A percentile compares a stretch with the other conserved stretches of the same genome.
phyloP scores from a whole-genome alignment of 163 green algal genomes.

The Prototheca stagnorum region DNA sequence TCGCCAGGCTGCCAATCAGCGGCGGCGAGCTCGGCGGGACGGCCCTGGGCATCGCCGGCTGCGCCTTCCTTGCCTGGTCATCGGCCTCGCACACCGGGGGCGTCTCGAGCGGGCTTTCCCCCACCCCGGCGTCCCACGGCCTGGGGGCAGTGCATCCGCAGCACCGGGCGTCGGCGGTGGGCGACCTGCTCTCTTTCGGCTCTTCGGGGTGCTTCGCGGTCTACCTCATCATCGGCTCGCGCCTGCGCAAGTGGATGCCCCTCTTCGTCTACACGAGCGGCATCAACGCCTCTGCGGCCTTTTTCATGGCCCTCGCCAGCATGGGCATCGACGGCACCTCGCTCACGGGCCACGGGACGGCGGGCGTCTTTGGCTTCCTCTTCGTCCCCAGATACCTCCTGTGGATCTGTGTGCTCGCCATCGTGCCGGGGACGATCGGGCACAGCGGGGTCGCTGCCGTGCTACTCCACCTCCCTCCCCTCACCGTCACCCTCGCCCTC shows the following conservation, averaged over 20 bases:
- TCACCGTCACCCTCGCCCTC: conserved; percentile 40
- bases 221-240: conserved; percentile 38
- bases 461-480: conserved; percentile 34
- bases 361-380: conserved; percentile 27
- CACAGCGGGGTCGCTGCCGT: conserved; percentile 49
- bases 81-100: background rate
- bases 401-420: conserved; percentile 40
- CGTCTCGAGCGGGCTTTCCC: too few relatives aligned
- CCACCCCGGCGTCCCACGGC: too few relatives aligned
- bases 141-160: too few relatives aligned
- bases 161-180: background rate
- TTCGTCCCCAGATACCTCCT: conserved; percentile 13
- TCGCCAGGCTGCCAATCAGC: conserved; percentile 38
- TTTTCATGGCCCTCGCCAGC: conserved; percentile 28
- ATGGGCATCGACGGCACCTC: conserved; percentile 12
- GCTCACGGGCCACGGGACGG: conserved; percentile 5
- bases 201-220: conserved; percentile 21
- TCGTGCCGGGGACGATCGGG: conserved; percentile 38
- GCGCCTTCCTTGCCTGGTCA: conserved; percentile 12
- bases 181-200: conserved; percentile 10
- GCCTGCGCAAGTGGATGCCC: conserved; percentile 44
- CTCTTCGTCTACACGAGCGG: conserved; percentile 48
- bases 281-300: conserved; percentile 24
- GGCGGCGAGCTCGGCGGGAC: conserved; percentile 32
- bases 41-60: conserved; percentile 26